Conservation (phyloP, 2,329 filamentous ascomycete genomes). For the Cladosporium sp. region DNA sequence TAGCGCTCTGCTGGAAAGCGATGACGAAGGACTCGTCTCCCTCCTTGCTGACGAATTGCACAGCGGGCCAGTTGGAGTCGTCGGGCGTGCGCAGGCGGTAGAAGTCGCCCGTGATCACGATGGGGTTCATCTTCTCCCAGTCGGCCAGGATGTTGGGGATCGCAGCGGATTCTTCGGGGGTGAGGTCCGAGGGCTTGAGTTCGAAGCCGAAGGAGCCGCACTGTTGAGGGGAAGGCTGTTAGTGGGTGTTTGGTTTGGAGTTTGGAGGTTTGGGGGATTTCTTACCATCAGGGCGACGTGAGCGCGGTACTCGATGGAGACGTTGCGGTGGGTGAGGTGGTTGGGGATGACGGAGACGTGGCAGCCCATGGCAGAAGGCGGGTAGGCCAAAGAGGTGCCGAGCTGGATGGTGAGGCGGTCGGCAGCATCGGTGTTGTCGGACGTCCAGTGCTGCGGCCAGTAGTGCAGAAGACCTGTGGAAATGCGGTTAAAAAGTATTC, state of each 20-base stretch:
- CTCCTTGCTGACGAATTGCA: conserved; percentile 55
- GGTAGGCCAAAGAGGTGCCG: conserved; percentile 61
- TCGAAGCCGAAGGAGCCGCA: conserved; percentile 64
- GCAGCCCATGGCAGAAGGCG: conserved; percentile 61
- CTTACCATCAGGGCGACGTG: conserved; percentile 61
- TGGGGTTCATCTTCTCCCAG: conserved; percentile 55
- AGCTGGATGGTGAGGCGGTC: conserved; percentile 61
- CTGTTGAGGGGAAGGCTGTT: background rate
- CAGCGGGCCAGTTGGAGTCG: conserved; percentile 59
- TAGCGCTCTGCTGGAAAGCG: conserved; percentile 55
- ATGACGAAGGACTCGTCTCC: conserved; percentile 51
- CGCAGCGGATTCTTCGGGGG: conserved; percentile 47
- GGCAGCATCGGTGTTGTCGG: conserved; percentile 60
- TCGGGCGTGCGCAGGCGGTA: conserved; percentile 57
- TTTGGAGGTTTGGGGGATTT: background rate
- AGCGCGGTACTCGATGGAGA: conserved; percentile 56
- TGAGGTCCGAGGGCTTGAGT: conserved; percentile 53
- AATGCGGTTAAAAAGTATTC: conserved; percentile 30
- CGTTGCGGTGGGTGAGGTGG: conserved; percentile 51
- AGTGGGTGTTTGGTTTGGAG: background rate
- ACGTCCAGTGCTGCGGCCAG: conserved; percentile 56
- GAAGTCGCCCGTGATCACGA: conserved; percentile 56
- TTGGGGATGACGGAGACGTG: conserved; percentile 61
- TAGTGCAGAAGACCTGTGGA: conserved; percentile 4
- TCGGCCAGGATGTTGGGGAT: conserved; percentile 53